Base-by-base conservation (phyloP, 2,329 filamentous ascomycete genomes). In the Piedraia hortae region DNA sequence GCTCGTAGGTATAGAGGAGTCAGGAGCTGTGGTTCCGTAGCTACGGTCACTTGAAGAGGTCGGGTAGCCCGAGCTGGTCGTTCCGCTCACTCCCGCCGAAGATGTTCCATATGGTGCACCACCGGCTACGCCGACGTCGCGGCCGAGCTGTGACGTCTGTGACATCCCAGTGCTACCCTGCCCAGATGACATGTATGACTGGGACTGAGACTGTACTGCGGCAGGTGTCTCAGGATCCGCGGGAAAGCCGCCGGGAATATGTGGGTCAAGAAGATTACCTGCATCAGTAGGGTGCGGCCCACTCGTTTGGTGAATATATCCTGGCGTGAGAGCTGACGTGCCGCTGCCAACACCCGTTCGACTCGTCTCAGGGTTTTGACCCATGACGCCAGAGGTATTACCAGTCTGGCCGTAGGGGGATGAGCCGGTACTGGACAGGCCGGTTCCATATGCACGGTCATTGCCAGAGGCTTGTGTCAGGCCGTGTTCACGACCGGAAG, bases 31-130 rank as follows among this genome's bases (percentile, higher is more conserved):
- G 5, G 7, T 16, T 18, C 20, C 20, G 6, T 46, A 45, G 22
- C 45, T 39, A 8, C 26, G 16, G 43, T n/a, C n/a, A n/a, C n/a
- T 45, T 32, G 43, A 45, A 35, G 47, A 43, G 10, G 4, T 29
- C 42, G 46, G 10, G 40, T 39, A 14, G 34, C 36, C 15, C 5
- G 19, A 14, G 19, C 10, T 21, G 10, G 19, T 7, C 27, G 42
- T 47, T 10, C 13, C 20, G 4, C 14, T 22, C 21, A 10, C 11
- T 11, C 19, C 12, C 8, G 12, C 14, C 4, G 12, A 12, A 18
- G 15, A 21, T 12, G 10, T 19, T 4, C 23, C n/a, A 10, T 17
- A 13, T 13, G 26, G 10, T 9, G 27, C 24, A 12, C 19, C 21
- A 14, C 21, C 13, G 5, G 24, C 24, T 10, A 10, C 20, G 10